Percentiles rank a stretch among this genome's conserved stretches.
These are phyloP conservation scores for Blyttiomyces sp. DNA, from an alignment of 371 early-diverging fungal genomes.

Conservation along the genomic window DNA sequence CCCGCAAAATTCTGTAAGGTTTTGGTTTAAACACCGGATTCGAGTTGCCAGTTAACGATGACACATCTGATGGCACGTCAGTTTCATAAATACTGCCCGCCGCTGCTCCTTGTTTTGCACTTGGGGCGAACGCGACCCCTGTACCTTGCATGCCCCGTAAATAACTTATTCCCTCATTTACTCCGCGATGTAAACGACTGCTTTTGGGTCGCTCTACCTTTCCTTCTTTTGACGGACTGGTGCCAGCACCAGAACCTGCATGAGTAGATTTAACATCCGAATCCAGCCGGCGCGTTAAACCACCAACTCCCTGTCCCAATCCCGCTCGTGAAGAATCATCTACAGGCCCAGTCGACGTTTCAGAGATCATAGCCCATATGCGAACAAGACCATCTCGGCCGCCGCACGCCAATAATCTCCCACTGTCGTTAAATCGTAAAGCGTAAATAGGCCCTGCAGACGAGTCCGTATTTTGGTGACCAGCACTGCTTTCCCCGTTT, in stretches of 20 bases:
- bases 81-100: neutral
- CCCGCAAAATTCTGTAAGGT: slow-evolving; percentile 64
- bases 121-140: neutral
- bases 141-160: neutral
- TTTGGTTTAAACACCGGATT: slow-evolving; percentile 56
- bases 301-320: neutral
- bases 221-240: neutral
- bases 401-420: slow-evolving; percentile 73
- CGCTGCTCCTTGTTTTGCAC: neutral
- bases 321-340: neutral
- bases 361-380: slow-evolving; percentile 61
- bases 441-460: slow-evolving; percentile 34
- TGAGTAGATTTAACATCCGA: neutral
- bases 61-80: too few species aligned
- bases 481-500: neutral
- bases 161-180: neutral
- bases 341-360: neutral
- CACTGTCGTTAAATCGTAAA: slow-evolving; percentile 72
- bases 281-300: neutral
- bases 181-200: neutral
- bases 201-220: neutral
- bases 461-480: neutral
- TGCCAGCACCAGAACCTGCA: neutral
- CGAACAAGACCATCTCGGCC: slow-evolving; percentile 71
- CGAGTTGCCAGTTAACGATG: too few species aligned